Conservation (phyloP, 2,329 filamentous ascomycete genomes). For the Trichoderma pleuroti region DNA sequence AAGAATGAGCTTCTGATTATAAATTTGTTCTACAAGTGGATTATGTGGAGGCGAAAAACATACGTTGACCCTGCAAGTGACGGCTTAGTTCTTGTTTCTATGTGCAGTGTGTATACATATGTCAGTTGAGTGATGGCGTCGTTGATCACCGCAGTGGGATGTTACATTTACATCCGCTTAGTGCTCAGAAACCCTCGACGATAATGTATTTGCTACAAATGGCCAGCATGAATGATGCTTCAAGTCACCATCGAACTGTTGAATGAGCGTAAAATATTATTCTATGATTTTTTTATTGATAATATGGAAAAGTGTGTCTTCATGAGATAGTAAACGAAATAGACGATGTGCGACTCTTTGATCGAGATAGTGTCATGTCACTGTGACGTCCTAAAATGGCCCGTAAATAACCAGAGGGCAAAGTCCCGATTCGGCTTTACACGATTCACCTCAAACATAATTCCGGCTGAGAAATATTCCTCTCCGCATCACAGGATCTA, state of each 20-base stretch:
- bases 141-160: not conserved
- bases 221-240: not conserved
- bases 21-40: not conserved
- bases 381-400: not conserved
- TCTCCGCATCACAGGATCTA: not conserved
- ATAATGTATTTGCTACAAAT: not conserved
- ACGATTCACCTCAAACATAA: not conserved
- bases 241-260: not conserved
- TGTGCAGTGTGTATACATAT: not conserved
- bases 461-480: conserved; percentile 3
- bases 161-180: not conserved
- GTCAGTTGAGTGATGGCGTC: not conserved
- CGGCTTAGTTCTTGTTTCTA: not conserved
- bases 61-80: not conserved
- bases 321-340: accelerated
- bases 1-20: not conserved
- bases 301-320: not conserved
- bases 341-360: not conserved
- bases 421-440: not conserved
- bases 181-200: not conserved
- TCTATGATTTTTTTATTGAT: accelerated
- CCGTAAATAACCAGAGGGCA: not conserved
- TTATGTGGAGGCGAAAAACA: not conserved
- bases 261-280: accelerated
- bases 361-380: not conserved